Conservation (phyloP, 2,329 filamentous ascomycete genomes). For the Penicillium sp. region DNA sequence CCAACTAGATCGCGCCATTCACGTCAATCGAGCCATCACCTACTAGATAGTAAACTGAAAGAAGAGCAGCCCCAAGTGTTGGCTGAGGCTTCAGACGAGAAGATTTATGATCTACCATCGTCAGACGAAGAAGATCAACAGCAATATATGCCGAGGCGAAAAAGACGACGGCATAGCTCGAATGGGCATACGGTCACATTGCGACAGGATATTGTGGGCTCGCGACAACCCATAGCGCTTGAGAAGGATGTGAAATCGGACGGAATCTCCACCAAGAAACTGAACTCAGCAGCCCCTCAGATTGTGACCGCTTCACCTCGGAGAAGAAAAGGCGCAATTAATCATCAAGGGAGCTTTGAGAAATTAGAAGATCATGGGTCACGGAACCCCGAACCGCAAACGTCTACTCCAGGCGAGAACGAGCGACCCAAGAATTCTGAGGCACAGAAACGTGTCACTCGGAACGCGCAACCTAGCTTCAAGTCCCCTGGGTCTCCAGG, state of each 20-base stretch:
- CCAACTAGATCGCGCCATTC: not conserved
- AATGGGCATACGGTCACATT: not conserved
- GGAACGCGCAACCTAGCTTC: not conserved
- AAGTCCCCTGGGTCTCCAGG: not conserved
- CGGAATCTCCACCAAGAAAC: not conserved
- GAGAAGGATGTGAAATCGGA: not conserved
- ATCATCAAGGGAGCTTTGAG: not conserved
- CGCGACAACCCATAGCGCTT: not conserved
- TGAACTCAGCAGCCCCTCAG: not conserved
- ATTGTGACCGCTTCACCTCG: not conserved
- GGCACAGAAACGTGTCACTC: not conserved
- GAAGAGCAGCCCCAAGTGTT: not conserved
- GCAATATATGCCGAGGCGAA: slow-evolving; percentile 13
- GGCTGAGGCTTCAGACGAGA: slow-evolving; percentile 1
- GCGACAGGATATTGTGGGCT: not conserved
- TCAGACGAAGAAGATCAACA: slow-evolving; percentile 27
- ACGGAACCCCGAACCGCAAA: not conserved
- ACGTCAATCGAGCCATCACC: not conserved
- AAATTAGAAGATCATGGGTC: not conserved
- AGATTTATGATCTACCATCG: slow-evolving; percentile 28
- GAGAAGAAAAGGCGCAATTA: not conserved
- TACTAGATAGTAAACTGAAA: too few species aligned
- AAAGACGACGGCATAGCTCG: slow-evolving; percentile 18
- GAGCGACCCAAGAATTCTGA: not conserved
- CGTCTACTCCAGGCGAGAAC: not conserved